A percentile compares a stretch with the other conserved stretches of the same genome.
These are phyloP conservation scores for Backusella liffmaniae DNA, from an alignment of 192 early-diverging fungal species.

Conservation along the genomic window DNA sequence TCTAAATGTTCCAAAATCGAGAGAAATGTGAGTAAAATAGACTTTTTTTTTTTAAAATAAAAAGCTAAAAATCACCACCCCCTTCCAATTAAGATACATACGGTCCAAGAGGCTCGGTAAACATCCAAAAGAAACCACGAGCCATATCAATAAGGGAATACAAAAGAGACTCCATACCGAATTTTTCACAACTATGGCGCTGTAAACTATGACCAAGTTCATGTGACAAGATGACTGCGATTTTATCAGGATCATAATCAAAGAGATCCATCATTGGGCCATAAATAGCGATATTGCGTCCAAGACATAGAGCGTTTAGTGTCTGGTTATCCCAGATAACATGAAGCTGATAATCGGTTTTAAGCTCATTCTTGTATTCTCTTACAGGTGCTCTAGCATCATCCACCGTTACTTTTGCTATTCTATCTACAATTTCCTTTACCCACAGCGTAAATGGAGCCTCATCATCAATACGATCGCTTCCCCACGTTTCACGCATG, in stretches of 20 bases:
- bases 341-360: conserved; percentile 23
- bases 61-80: too few species aligned
- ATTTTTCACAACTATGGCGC: conserved; percentile 51
- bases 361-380: neutral
- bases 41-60: too few species aligned
- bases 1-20: neutral
- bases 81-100: neutral
- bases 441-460: conserved; percentile 23
- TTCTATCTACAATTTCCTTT: conserved; percentile 30
- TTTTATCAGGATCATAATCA: conserved; percentile 42
- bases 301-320: conserved; percentile 37
- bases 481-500: conserved; percentile 9
- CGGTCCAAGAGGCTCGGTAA: conserved; percentile 38
- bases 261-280: conserved; percentile 29
- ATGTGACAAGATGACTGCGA: conserved; percentile 55
- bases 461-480: conserved; percentile 12
- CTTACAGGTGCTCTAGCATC: conserved; percentile 35
- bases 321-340: conserved; percentile 28
- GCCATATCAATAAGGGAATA: conserved; percentile 46
- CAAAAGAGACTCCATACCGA: conserved; percentile 49
- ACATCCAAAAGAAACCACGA: conserved; percentile 38
- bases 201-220: conserved; percentile 56
- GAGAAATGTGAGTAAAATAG: neutral
- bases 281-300: conserved; percentile 28
- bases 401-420: conserved; percentile 25